Conservation (phyloP, 495 filamentous ascomycete genomes). For the Aspergillus mulundensis region DNA sequence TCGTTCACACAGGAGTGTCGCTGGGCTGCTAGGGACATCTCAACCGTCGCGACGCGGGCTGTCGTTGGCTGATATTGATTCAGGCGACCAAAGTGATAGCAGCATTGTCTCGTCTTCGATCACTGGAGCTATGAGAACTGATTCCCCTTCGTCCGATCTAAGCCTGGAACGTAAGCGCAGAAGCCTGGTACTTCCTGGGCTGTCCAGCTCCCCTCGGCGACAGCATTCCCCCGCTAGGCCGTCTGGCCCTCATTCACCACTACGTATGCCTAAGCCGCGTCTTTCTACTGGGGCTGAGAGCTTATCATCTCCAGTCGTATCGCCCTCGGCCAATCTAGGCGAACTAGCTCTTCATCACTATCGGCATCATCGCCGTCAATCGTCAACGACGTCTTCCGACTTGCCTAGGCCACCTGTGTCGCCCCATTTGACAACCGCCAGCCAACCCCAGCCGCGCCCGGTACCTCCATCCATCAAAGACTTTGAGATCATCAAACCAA, state of each 20-base stretch:
- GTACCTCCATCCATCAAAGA: slow-evolving; percentile 95
- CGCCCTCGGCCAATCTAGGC: slow-evolving; percentile 74
- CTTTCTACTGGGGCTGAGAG: slow-evolving; percentile 69
- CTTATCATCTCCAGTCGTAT: slow-evolving; percentile 80
- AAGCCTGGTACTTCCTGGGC: slow-evolving; percentile 73
- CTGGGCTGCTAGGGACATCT: slow-evolving; percentile 58
- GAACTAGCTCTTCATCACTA: slow-evolving; percentile 62
- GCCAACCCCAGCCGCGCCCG: slow-evolving; percentile 72
- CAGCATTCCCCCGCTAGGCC: slow-evolving; percentile 79
- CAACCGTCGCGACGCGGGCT: slow-evolving; percentile 65
- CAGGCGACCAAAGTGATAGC: slow-evolving; percentile 76
- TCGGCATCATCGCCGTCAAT: slow-evolving; percentile 85
- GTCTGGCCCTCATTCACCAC: slow-evolving; percentile 75
- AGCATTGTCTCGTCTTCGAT: slow-evolving; percentile 81
- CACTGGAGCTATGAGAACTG: slow-evolving; percentile 65
- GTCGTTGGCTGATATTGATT: slow-evolving; percentile 72
- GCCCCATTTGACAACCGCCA: slow-evolving; percentile 67
- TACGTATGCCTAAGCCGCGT: slow-evolving; percentile 82
- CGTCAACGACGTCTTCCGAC: slow-evolving; percentile 79
- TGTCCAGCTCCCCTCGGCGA: slow-evolving; percentile 68
- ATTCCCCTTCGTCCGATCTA: slow-evolving; percentile 86
- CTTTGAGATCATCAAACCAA: slow-evolving; percentile 98
- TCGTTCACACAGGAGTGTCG: slow-evolving; percentile 71
- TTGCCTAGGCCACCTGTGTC: slow-evolving; percentile 68
- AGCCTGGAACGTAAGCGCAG: slow-evolving; percentile 78